phyloP scores from a whole-genome alignment of 352 stramenopile genomes.

The Chrysophaeum taylorii region DNA sequence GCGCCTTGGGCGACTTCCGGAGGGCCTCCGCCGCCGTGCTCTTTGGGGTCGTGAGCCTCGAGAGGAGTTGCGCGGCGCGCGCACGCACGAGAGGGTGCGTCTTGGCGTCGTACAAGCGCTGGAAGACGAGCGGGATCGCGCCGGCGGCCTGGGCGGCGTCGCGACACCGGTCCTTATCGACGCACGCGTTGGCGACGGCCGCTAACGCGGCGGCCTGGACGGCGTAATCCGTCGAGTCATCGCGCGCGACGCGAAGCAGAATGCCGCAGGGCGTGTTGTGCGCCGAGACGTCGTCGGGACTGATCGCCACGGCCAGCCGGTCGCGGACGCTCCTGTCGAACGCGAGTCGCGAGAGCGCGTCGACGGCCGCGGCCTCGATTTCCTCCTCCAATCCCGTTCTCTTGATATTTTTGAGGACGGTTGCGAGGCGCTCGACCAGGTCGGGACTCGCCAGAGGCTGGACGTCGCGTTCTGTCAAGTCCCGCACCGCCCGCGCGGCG shows the following conservation, averaged over 20 bases:
- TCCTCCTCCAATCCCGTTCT: no score
- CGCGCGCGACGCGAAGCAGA: not conserved
- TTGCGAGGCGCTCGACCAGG: no score
- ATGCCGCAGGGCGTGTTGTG: conserved; percentile 3
- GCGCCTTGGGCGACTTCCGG: not conserved
- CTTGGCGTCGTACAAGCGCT: not conserved
- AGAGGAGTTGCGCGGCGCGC: not conserved
- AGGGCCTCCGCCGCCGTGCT: not conserved
- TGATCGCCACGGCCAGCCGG: not conserved
- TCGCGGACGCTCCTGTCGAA: not conserved
- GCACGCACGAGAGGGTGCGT: not conserved
- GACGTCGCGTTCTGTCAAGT: not conserved
- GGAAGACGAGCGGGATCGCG: not conserved
- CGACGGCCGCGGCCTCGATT: not conserved
- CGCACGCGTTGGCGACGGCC: not conserved
- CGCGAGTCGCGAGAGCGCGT: not conserved
- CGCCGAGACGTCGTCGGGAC: not conserved
- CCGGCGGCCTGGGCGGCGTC: not conserved
- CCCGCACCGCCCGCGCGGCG: not conserved
- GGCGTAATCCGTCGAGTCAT: not conserved
- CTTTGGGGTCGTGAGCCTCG: not conserved
- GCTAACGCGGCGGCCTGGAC: not conserved
- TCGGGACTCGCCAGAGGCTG: no score
- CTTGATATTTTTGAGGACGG: no score
- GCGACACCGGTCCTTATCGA: not conserved